phyloP scores from a whole-genome alignment of 495 filamentous ascomycete genomes.

The Podospora comata region DNA sequence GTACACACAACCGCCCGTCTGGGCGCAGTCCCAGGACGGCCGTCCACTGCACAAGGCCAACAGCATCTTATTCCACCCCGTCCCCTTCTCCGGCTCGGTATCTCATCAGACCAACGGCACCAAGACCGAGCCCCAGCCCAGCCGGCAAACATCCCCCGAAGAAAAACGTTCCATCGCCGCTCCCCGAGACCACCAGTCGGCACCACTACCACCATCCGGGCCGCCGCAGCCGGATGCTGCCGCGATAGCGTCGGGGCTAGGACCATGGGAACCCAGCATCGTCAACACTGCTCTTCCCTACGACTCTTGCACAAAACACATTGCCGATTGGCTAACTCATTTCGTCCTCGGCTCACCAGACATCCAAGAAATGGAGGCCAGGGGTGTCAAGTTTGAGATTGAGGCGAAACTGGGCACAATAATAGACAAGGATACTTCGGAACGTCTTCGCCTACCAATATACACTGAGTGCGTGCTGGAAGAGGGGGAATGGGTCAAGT shows the following conservation, averaged over 20 bases:
- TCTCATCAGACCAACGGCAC: constrained; percentile 35
- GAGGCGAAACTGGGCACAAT: constrained; percentile 87
- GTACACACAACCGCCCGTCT: constrained; percentile 42
- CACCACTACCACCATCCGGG: constrained; percentile 11
- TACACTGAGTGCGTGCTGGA: constrained; percentile 61
- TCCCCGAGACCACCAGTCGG: constrained; percentile 9
- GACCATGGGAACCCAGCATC: constrained; percentile 73
- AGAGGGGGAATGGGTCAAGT: constrained; percentile 49
- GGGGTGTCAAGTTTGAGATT: constrained; percentile 77
- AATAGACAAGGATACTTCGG: constrained; percentile 64
- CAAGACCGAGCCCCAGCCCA: constrained; percentile 38
- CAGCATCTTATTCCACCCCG: constrained; percentile 36
- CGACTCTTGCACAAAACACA: constrained; percentile 61
- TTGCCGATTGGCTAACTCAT: constrained; percentile 73
- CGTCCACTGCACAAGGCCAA: constrained; percentile 36
- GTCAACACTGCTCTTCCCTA: constrained; percentile 58
- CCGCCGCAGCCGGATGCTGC: constrained; percentile 12
- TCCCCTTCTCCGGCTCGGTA: constrained; percentile 18
- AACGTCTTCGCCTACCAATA: constrained; percentile 64
- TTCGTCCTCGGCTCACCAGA: constrained; percentile 60
- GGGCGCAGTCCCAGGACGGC: constrained; percentile 36
- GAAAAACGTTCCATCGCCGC: constrained; percentile 36
- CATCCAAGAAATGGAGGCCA: constrained; percentile 50
- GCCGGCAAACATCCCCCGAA: constrained; percentile 50
- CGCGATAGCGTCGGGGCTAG: constrained; percentile 27